Conservation (phyloP, 2,329 filamentous ascomycete species). For the Magnaporthales sp. region DNA sequence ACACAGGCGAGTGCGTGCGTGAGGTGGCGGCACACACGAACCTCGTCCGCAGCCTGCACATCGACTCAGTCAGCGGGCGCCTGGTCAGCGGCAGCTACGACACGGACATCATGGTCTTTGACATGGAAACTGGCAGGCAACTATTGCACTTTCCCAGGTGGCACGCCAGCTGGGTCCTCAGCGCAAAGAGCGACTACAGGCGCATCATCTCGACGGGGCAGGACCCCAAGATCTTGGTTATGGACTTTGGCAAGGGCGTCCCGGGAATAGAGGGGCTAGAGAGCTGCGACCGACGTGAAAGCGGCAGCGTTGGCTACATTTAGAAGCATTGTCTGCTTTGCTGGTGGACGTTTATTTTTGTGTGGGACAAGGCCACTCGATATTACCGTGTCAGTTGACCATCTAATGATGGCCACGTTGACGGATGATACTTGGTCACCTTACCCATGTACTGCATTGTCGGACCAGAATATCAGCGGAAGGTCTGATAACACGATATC, state of each 20-base stretch:
- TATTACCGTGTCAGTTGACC: neutral
- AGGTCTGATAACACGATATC: neutral
- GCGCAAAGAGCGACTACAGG: slow-evolving; percentile 91
- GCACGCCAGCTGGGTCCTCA: slow-evolving; percentile 95
- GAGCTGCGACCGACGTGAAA: slow-evolving; percentile 6
- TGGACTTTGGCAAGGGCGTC: slow-evolving; percentile 74
- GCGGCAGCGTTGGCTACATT: neutral
- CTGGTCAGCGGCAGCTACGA: slow-evolving; percentile 93
- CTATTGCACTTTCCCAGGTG: slow-evolving; percentile 84
- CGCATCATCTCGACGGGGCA: slow-evolving; percentile 93
- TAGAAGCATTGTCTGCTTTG: neutral
- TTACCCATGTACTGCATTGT: neutral
- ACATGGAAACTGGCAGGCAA: slow-evolving; percentile 70
- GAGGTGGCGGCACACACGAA: slow-evolving; percentile 76
- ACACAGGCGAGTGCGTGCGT: slow-evolving; percentile 74
- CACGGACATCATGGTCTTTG: slow-evolving; percentile 89
- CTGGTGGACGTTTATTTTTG: neutral
- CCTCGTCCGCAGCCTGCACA: slow-evolving; percentile 81
- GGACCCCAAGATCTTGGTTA: slow-evolving; percentile 82
- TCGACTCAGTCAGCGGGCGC: slow-evolving; percentile 78
- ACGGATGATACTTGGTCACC: neutral
- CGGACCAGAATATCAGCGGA: neutral
- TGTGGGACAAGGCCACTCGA: neutral
- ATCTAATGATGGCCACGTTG: neutral
- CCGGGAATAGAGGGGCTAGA: slow-evolving; percentile 51